phyloP scores from a whole-genome alignment of 2,329 filamentous ascomycete genomes.

The Domatiomyces catenatus region DNA sequence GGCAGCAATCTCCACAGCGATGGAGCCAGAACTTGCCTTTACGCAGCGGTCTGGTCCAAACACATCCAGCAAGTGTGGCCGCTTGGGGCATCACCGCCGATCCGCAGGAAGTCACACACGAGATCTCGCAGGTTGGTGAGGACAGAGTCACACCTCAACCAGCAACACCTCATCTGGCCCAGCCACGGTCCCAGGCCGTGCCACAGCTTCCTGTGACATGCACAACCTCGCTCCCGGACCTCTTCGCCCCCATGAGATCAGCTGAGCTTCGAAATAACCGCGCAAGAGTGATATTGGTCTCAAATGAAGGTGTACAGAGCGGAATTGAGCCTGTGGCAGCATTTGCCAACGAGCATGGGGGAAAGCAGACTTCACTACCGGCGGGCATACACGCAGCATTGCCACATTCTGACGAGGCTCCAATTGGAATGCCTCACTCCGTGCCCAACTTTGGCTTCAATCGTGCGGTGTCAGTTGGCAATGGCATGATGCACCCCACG shows the following conservation, averaged over 20 bases:
- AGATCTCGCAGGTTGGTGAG: neutral
- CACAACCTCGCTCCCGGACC: neutral
- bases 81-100: neutral
- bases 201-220: neutral
- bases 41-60: neutral
- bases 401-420: neutral
- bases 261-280: neutral
- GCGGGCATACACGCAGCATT: neutral
- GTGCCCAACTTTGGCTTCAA: neutral
- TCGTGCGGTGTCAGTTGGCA: neutral
- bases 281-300: neutral
- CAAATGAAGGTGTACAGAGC: neutral
- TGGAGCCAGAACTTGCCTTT: neutral
- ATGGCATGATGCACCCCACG: conserved; percentile 1
- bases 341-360: neutral
- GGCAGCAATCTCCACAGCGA: neutral
- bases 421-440: neutral
- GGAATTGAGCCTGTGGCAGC: neutral
- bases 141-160: neutral
- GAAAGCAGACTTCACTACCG: neutral
- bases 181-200: neutral
- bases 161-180: neutral
- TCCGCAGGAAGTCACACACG: neutral
- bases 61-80: neutral
- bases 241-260: neutral